These are phyloP conservation scores for Lentinula detonsa DNA, from an alignment of 768 basidiomycete genomes.

Conservation along the genomic window DNA sequence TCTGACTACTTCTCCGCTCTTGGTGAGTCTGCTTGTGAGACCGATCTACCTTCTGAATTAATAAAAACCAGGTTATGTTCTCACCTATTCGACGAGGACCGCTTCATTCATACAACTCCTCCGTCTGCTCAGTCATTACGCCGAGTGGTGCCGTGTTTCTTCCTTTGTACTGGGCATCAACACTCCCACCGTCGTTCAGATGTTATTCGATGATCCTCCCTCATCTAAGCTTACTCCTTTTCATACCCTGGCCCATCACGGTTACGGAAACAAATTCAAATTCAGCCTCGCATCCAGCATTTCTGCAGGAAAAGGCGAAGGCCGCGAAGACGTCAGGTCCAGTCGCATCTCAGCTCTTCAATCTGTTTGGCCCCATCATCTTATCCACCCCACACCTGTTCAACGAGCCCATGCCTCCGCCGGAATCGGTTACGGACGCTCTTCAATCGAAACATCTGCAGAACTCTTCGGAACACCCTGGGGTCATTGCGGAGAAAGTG, in stretches of 20 bases:
- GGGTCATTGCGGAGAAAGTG: conserved; percentile 11
- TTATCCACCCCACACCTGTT: conserved; percentile 6
- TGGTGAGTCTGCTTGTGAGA: background rate
- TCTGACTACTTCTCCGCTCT: conserved; percentile 10
- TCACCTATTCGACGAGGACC: conserved; percentile 1
- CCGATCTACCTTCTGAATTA: background rate
- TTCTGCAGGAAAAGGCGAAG: conserved; percentile 7
- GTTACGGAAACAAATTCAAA: background rate
- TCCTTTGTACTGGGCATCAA: conserved; percentile 4
- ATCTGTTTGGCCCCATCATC: conserved; percentile 2
- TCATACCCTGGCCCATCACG: background rate
- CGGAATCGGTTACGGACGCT: conserved; percentile 1
- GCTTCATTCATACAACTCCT: conserved; percentile 4
- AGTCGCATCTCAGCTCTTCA: background rate
- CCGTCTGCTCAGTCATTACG: conserved; percentile 3
- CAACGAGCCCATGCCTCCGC: conserved; percentile 6
- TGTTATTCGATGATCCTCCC: conserved; percentile 1
- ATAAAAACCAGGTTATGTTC: conserved; percentile 5
- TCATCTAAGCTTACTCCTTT: background rate
- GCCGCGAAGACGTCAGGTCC: conserved; percentile 4
- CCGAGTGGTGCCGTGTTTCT: conserved; percentile 11
- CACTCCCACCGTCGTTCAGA: conserved; percentile 10
- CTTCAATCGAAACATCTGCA: conserved; percentile 5
- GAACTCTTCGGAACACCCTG: conserved; percentile 11
- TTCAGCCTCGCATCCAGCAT: conserved; percentile 9